Conservation (phyloP, 1,284 basidiomycete species). For the Cystobasidium slooffiae region DNA sequence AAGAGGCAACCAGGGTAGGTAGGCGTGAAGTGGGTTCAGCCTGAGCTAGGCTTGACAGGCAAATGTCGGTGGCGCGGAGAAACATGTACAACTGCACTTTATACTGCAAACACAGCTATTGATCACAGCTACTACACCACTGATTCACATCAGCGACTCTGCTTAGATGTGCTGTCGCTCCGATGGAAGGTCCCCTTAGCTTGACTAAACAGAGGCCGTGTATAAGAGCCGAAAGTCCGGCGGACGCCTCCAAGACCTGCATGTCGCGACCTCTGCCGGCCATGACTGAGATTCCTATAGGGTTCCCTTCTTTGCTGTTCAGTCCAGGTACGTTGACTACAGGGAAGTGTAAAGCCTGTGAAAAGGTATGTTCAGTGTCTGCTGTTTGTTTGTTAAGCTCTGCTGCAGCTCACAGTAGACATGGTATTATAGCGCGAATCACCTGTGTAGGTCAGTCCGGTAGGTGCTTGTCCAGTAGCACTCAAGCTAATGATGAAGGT, state of each 20-base stretch:
- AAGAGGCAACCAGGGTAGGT: too few species aligned
- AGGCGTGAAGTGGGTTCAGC: too few species aligned
- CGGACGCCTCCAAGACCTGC: constrained; percentile 3
- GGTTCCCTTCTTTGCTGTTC: constrained; percentile 8
- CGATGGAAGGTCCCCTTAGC: too few species aligned
- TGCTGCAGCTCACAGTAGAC: constrained; percentile 18
- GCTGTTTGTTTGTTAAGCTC: background rate
- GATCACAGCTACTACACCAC: too few species aligned
- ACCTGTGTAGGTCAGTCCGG: constrained; percentile 27
- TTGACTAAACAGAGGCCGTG: background rate
- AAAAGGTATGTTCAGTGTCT: background rate
- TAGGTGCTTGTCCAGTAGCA: constrained; percentile 38
- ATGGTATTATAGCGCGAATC: constrained; percentile 36
- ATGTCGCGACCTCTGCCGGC: constrained; percentile 4
- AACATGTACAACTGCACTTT: too few species aligned
- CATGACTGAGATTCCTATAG: constrained; percentile 32
- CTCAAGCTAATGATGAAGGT: constrained; percentile 29
- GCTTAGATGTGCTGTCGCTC: too few species aligned
- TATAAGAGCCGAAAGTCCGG: background rate
- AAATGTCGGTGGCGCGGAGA: too few species aligned
- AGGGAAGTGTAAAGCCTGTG: constrained; percentile 31
- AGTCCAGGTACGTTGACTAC: constrained; percentile 36
- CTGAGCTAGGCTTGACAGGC: too few species aligned
- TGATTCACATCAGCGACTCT: too few species aligned
- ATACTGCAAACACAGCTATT: too few species aligned